Conservation (phyloP, 805 yeast genomes). For the Candida tibetensis region DNA sequence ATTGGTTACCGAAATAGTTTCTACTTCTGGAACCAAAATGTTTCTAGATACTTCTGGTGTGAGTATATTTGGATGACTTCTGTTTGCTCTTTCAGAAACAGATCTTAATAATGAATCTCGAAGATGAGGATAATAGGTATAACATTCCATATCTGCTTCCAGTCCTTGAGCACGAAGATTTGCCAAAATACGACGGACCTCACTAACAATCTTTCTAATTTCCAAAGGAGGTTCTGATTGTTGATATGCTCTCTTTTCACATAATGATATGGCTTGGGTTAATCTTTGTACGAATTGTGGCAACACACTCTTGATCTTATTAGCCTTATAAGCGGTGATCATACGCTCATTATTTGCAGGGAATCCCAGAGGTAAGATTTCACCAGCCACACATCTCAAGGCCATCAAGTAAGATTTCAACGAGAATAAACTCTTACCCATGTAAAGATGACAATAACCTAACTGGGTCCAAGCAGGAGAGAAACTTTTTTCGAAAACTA, state of each 20-base stretch:
- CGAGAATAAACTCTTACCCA: conserved; percentile 35
- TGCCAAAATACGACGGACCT: conserved; percentile 27
- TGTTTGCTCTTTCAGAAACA: conserved; percentile 28
- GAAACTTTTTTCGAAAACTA: conserved; percentile 28
- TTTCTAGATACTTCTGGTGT: conserved; percentile 39
- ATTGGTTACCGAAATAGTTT: conserved; percentile 14
- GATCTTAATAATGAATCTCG: conserved; percentile 22
- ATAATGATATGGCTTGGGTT: conserved; percentile 30
- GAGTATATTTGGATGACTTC: conserved; percentile 33
- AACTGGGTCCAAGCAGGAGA: conserved; percentile 45
- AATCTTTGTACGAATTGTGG: conserved; percentile 41
- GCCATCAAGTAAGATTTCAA: conserved; percentile 34
- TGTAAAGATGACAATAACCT: conserved; percentile 41
- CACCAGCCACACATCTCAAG: conserved; percentile 28
- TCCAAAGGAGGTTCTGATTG: conserved; percentile 26
- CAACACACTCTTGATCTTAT: conserved; percentile 22
- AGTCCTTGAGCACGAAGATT: conserved; percentile 21
- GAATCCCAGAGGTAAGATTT: conserved; percentile 25
- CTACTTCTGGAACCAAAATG: conserved; percentile 25
- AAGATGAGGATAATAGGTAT: conserved; percentile 24
- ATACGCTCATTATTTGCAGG: conserved; percentile 13
- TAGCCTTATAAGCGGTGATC: conserved; percentile 19
- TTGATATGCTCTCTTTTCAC: conserved; percentile 38
- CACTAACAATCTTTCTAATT: conserved; percentile 22
- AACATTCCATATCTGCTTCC: conserved; percentile 26